A percentile compares a stretch with the other conserved stretches of the same genome.
These are phyloP conservation scores for Saccharomycopsis guyanensis DNA, from an alignment of 805 yeast species.

Conservation along the genomic window DNA sequence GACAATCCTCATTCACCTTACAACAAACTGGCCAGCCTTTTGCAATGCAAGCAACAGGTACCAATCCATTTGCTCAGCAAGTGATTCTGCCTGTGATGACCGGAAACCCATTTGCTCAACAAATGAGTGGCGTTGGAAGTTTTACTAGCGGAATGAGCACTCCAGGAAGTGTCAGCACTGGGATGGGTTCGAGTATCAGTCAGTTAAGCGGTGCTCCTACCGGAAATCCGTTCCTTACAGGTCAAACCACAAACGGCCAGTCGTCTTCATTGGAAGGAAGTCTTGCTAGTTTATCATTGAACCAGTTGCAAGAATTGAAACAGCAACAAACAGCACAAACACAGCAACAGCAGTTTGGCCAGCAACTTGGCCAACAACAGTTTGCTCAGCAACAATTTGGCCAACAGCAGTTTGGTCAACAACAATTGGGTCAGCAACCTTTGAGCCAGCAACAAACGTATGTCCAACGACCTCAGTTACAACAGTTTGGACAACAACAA, in stretches of 20 bases:
- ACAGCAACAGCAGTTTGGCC: conserved; percentile 11
- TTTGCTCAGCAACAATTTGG: conserved; percentile 6
- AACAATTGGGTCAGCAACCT: not conserved
- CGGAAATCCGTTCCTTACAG: not conserved
- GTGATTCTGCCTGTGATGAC: conserved; percentile 1
- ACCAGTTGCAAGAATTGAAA: conserved; percentile 1
- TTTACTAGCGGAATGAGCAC: too few species aligned
- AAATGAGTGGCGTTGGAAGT: too few species aligned
- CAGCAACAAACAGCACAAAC: conserved; percentile 5
- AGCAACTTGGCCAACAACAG: conserved; percentile 12
- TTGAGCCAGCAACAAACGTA: too few species aligned
- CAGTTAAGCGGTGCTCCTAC: not conserved
- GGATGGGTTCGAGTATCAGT: too few species aligned
- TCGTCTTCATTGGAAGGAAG: not conserved
- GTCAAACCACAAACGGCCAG: not conserved
- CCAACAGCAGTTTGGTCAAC: not conserved
- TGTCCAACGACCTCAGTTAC: too few species aligned
- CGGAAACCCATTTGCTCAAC: conserved; percentile 25
- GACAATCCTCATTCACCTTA: conserved; percentile 3
- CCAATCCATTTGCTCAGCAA: conserved; percentile 16
- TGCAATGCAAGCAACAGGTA: conserved; percentile 5
- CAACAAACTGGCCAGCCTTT: conserved; percentile 1
- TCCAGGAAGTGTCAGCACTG: too few species aligned
- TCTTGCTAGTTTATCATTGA: not conserved
- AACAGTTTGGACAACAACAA: too few species aligned